These are phyloP conservation scores for Skeletonema menzelii DNA, from an alignment of 108 stramenopile genomes.

Conservation along the genomic window DNA sequence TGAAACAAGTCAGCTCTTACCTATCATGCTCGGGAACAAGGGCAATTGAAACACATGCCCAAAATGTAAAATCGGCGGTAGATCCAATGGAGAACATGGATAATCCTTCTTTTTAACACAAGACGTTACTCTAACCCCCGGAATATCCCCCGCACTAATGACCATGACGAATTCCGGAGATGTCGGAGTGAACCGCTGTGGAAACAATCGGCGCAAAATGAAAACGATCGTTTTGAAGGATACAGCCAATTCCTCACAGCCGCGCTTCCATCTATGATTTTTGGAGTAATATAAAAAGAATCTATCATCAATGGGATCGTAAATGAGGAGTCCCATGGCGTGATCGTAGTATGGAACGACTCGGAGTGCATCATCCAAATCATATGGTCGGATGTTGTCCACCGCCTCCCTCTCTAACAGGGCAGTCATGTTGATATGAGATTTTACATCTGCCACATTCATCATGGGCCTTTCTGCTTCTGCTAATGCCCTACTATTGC, in stretches of 20 bases:
- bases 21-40: conserved; percentile 16
- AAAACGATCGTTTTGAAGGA: background rate
- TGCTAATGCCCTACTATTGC: background rate
- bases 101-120: background rate
- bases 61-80: conserved; percentile 31
- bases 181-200: conserved; percentile 2
- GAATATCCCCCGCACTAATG: conserved; percentile 1
- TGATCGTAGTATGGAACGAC: conserved; percentile 6
- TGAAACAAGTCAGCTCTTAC: background rate
- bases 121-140: background rate
- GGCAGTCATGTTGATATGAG: background rate
- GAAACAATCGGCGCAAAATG: conserved; percentile 1
- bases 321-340: conserved; percentile 11
- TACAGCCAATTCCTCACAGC: background rate
- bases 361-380: background rate
- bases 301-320: background rate
- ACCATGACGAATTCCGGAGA: conserved; percentile 5
- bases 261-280: conserved; percentile 6
- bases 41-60: conserved; percentile 24
- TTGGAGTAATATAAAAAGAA: background rate
- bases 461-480: background rate
- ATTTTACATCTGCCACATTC: background rate
- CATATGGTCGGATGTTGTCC: conserved; percentile 1
- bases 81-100: background rate
- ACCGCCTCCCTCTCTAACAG: background rate